These are phyloP conservation scores for Gossypium schwendimanii DNA, from an alignment of 441 rosid species.

Conservation along the genomic window DNA sequence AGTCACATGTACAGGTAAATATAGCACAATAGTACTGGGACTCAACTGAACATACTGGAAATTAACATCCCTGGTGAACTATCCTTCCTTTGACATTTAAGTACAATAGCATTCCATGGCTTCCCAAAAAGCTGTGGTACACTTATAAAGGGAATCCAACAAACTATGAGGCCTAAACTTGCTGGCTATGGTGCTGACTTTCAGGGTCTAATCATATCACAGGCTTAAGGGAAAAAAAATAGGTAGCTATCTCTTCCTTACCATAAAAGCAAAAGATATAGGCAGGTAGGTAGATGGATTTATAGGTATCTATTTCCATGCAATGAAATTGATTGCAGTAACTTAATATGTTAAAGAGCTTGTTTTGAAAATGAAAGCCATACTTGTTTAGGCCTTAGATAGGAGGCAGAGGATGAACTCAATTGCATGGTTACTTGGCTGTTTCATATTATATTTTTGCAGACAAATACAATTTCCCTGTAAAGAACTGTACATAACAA, in stretches of 20 bases:
- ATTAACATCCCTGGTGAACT: neutral
- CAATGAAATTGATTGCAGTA: slow-evolving; percentile 3
- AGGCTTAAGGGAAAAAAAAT: neutral
- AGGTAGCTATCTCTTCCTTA: neutral
- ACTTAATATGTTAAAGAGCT: neutral
- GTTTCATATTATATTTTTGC: neutral
- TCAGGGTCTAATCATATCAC: neutral
- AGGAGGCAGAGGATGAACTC: neutral
- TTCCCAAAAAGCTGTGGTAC: neutral
- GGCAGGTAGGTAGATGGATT: neutral
- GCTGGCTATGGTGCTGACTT: neutral
- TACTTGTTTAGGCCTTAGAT: neutral
- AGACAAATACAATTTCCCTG: neutral
- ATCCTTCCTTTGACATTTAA: neutral
- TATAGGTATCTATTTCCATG: neutral
- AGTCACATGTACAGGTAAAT: slow-evolving; percentile 5
- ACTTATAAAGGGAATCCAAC: neutral
- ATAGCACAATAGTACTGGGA: neutral
- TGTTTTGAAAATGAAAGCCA: neutral
- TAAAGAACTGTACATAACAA: neutral
- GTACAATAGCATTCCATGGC: neutral
- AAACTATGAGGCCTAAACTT: neutral
- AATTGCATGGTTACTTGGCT: neutral
- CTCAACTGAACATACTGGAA: slow-evolving; percentile 3
- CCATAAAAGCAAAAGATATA: neutral